Conservation (phyloP, 129 eudicot genomes). For the Flaveria trinervia region DNA sequence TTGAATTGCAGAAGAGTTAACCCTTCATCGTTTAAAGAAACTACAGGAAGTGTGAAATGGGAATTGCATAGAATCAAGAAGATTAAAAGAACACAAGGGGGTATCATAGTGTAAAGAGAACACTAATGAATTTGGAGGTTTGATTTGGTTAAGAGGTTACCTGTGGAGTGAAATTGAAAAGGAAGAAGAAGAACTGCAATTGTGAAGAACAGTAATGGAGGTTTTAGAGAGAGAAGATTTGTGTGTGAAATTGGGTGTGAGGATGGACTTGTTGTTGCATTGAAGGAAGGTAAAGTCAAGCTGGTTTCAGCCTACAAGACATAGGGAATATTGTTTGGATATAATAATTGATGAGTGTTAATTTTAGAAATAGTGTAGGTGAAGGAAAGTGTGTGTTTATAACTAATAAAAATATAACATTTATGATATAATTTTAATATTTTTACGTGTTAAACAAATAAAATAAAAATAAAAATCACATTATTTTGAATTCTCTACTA, state of each 20-base stretch:
- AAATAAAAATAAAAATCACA: too few species aligned
- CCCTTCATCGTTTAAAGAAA: slow-evolving; percentile 79
- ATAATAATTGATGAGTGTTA: too few species aligned
- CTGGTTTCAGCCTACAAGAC: slow-evolving; percentile 54
- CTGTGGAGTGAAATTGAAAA: not conserved
- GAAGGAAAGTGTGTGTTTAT: too few species aligned
- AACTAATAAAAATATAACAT: too few species aligned
- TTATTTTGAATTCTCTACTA: too few species aligned
- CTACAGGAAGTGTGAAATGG: slow-evolving; percentile 41
- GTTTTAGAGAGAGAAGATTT: slow-evolving; percentile 31
- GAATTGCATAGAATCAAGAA: slow-evolving; percentile 47
- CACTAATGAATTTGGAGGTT: slow-evolving; percentile 10
- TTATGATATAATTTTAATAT: too few species aligned
- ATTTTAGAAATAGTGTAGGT: too few species aligned
- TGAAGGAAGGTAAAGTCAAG: slow-evolving; percentile 51
- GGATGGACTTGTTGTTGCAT: slow-evolving; percentile 42
- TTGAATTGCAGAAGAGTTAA: slow-evolving; percentile 72
- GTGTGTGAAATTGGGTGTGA: slow-evolving; percentile 45
- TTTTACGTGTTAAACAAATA: too few species aligned
- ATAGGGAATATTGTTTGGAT: slow-evolving; percentile 47
- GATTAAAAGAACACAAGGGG: slow-evolving; percentile 46
- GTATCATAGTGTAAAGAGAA: slow-evolving; percentile 39
- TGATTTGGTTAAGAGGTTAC: slow-evolving; percentile 28
- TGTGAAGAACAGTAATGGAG: slow-evolving; percentile 36
- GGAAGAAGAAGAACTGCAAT: not conserved